Evolutionary conservation across 768 basidiomycete species (phyloP).

Genomic region (Russula abietina): DNA sequence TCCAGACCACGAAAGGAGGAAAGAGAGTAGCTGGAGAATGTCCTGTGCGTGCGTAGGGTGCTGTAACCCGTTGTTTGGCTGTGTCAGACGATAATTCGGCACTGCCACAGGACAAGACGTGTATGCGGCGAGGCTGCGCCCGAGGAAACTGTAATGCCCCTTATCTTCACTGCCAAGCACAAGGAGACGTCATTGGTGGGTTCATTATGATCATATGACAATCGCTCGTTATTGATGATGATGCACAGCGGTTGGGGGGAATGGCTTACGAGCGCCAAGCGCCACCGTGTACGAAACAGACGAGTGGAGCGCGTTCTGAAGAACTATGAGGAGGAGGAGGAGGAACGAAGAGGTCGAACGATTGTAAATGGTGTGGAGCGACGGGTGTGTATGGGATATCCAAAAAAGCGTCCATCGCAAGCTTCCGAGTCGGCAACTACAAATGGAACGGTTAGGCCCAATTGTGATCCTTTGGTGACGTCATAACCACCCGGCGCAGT

Average conservation of each 20-base stretch:
- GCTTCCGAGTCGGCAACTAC: not conserved
- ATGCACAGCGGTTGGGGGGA: not conserved
- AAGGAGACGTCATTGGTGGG: too few species aligned
- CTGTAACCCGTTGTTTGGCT: constrained; percentile 36
- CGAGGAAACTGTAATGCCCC: constrained; percentile 48
- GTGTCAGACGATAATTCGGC: constrained; percentile 74
- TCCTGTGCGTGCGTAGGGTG: constrained; percentile 74
- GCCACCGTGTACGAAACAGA: constrained; percentile 78
- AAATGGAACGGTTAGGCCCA: not conserved
- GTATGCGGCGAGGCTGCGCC: constrained; percentile 43
- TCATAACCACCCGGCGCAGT: too few species aligned
- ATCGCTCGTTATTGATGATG: too few species aligned
- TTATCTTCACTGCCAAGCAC: constrained; percentile 61
- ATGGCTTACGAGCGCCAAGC: constrained; percentile 72
- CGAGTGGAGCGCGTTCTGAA: constrained; percentile 33
- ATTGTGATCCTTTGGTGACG: too few species aligned
- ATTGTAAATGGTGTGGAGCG: constrained; percentile 33
- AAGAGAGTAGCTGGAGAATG: constrained; percentile 53
- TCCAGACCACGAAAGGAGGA: constrained; percentile 45
- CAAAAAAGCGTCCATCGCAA: constrained; percentile 1
- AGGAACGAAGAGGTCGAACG: constrained; percentile 51
- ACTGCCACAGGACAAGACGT: constrained; percentile 58
- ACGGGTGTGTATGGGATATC: constrained; percentile 36
- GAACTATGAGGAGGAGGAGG: constrained; percentile 22
- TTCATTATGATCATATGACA: too few species aligned